phyloP scores from a whole-genome alignment of 192 early-diverging fungal species.

The Obelidium mucronatum region DNA sequence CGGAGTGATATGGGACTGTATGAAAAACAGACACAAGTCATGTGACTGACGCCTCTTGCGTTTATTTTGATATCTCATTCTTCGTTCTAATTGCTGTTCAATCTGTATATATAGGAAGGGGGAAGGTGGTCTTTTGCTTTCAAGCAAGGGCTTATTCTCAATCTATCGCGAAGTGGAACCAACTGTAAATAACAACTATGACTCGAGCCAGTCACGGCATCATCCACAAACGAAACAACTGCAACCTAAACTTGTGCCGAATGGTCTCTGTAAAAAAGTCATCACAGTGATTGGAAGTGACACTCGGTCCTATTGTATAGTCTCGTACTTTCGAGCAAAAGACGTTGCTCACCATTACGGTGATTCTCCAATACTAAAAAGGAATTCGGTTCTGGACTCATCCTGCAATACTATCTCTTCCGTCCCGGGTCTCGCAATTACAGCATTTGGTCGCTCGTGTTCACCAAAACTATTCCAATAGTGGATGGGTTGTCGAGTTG shows the following conservation, averaged over 20 bases:
- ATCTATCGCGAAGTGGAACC: neutral
- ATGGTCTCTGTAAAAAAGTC: slow-evolving; percentile 6
- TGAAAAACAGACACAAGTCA: neutral
- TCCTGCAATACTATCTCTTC: no score
- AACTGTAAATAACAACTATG: no score
- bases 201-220: no score
- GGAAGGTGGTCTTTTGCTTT: neutral
- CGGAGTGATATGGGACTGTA: neutral
- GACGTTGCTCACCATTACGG: no score
- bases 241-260: neutral
- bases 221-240: neutral
- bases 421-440: no score
- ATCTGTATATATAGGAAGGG: neutral
- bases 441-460: no score
- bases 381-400: no score
- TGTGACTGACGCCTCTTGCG: neutral
- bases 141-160: neutral
- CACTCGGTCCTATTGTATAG: neutral
- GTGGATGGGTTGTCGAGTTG: no score
- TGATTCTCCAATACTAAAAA: no score
- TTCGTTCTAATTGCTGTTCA: no score
- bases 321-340: neutral
- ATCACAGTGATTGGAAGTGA: neutral
- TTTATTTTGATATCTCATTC: neutral
- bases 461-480: no score